Base-by-base conservation (phyloP, 345 rosid genomes). In the Corchorus capsularis region DNA sequence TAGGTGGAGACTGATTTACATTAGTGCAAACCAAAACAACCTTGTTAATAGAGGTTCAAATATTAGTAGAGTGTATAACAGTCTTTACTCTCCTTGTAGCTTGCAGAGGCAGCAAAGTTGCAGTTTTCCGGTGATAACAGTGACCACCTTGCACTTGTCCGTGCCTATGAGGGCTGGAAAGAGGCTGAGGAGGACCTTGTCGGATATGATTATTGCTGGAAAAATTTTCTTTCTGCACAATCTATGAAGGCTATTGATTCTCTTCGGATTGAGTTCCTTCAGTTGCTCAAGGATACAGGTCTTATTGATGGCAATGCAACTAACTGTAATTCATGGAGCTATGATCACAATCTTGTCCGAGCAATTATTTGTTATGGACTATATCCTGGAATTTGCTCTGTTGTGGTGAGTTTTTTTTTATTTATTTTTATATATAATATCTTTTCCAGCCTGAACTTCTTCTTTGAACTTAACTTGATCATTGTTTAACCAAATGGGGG, bases 171-270 rank as follows among this genome's bases (percentile, higher is more conserved):
- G 75, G 96, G 98, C 79, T 93, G 98, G 98, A 85, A 79, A 82
- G 91, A 83, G 68, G 97, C 97, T 72, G 99, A 95, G 78, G 80
- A 60, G 69, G 86, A 87, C 78, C 83, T 85, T 83, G 82, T 88
- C 69, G 93, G 90, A 45, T 87, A 88, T 75, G 99, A 95, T 20
- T 95, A 86, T 79, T 93, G 99, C 83, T 95, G 99, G 98, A 93
- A 83, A 77, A 90, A 93, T 80, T 93, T 93, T 81, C 91, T 95
- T 34, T 95, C 99, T 14, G 71, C 76, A 3, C 99, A 90, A 80
- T 91, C 97, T 60, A 85, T 93, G 96, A 95, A 90, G 82, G 97
- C 92, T 60, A 89, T 95, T 63, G 97, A 95, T 83, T 86, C 97
- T 79, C 98, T 95, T 72, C 86, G 98, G 46, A 84, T 85, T 78